These are phyloP conservation scores for Microdochium bolleyi DNA, from an alignment of 2,329 filamentous ascomycete species.

Conservation along the genomic window DNA sequence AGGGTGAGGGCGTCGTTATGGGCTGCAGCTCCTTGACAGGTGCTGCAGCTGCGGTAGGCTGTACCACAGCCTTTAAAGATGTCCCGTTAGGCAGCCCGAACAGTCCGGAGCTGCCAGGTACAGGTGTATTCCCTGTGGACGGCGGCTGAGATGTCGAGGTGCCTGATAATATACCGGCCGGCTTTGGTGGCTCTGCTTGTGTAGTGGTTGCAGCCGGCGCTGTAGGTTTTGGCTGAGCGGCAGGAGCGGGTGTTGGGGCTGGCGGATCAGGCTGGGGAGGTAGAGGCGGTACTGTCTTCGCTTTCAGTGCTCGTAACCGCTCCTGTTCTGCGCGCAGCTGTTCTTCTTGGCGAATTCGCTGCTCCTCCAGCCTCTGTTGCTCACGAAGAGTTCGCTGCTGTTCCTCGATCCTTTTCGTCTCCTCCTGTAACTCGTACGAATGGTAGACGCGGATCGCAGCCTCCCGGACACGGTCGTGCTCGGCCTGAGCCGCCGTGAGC, in stretches of 20 bases:
- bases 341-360: slow-evolving; percentile 35
- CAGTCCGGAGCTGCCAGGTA: not conserved
- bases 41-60: not conserved
- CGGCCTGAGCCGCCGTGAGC: slow-evolving; percentile 54
- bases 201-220: slow-evolving; percentile 1
- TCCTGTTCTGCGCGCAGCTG: slow-evolving; percentile 37
- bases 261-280: slow-evolving; percentile 22
- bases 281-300: slow-evolving; percentile 34
- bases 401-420: slow-evolving; percentile 19
- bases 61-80: not conserved
- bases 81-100: not conserved
- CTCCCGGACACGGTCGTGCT: slow-evolving; percentile 58
- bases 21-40: not conserved
- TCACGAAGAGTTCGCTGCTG: slow-evolving; percentile 30
- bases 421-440: slow-evolving; percentile 36
- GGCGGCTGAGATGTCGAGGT: not conserved
- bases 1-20: slow-evolving; percentile 4
- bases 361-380: slow-evolving; percentile 36
- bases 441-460: slow-evolving; percentile 39
- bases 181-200: not conserved
- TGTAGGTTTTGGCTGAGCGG: slow-evolving; percentile 4
- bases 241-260: slow-evolving; percentile 9
- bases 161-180: not conserved
- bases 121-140: not conserved
- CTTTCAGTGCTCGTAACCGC: slow-evolving; percentile 37